Conservation (phyloP, 164 flowering plant species). For the Piper betle region DNA sequence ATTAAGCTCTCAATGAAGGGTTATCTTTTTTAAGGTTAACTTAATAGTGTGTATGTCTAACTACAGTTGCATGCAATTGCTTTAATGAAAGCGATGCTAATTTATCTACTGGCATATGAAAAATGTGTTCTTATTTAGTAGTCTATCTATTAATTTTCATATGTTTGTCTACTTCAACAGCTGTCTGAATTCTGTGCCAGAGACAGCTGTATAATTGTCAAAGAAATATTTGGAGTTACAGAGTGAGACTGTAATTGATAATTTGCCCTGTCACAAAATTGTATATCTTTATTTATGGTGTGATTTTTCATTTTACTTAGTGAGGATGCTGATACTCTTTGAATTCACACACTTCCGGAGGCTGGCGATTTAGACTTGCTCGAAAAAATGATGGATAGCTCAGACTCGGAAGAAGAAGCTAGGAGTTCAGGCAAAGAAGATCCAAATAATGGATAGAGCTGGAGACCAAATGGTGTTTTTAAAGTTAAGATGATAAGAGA, state of each 20-base stretch:
- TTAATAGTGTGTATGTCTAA: too few relatives aligned
- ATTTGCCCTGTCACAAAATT: not conserved
- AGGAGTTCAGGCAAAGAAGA: conserved; percentile 8
- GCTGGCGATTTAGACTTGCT: conserved; percentile 82
- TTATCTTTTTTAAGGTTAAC: too few relatives aligned
- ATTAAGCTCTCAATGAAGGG: too few relatives aligned
- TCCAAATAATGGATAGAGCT: not conserved
- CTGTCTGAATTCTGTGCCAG: conserved; percentile 81
- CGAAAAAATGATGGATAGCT: conserved; percentile 51
- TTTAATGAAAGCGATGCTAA: too few relatives aligned
- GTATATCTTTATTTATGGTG: not conserved
- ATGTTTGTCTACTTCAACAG: conserved; percentile 25
- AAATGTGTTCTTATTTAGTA: not conserved
- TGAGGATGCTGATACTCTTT: conserved; percentile 82
- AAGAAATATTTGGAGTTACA: conserved; percentile 90
- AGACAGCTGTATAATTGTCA: conserved; percentile 65
- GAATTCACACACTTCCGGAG: conserved; percentile 54
- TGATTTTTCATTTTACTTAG: conserved; percentile 22
- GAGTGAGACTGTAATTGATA: conserved; percentile 44
- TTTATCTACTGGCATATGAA: too few relatives aligned
- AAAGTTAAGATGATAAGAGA: not conserved
- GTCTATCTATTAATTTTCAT: conserved; percentile 5
- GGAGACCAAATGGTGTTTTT: not conserved
- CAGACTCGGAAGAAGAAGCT: conserved; percentile 35
- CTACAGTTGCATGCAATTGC: too few relatives aligned